Conservation (phyloP, 495 filamentous ascomycete species). For the Stereocaulon alpinum region DNA sequence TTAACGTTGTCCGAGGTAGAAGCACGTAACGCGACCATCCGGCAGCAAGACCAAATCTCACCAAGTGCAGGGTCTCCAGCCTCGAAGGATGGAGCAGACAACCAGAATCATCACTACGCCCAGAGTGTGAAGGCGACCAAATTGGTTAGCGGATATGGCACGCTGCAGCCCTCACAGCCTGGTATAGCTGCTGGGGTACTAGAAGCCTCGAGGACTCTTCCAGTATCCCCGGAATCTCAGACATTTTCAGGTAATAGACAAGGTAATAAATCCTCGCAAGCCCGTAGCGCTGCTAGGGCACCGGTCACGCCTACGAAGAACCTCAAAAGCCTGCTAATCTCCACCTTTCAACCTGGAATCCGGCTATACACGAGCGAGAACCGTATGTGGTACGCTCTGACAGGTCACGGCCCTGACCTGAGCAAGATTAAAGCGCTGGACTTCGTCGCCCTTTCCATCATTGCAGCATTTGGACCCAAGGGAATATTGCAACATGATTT, state of each 20-base stretch:
- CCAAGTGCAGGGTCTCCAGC: not conserved
- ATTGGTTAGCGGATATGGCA: not conserved
- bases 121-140: not conserved
- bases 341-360: conserved; percentile 18
- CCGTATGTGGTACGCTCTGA: conserved; percentile 65
- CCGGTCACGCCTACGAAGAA: not conserved
- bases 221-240: not conserved
- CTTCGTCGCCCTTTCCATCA: conserved; percentile 68
- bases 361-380: conserved; percentile 51
- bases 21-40: conserved; percentile 9
- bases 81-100: not conserved
- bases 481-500: conserved; percentile 76
- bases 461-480: conserved; percentile 56
- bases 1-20: conserved; percentile 41
- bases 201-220: not conserved
- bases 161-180: not conserved
- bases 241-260: not conserved
- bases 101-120: not conserved
- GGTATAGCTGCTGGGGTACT: too few relatives aligned
- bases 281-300: not conserved
- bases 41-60: not conserved
- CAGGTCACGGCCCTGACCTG: conserved; percentile 70
- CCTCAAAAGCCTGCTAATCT: not conserved
- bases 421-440: conserved; percentile 54
- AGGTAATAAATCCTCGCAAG: not conserved